phyloP scores from a whole-genome alignment of 2,329 filamentous ascomycete genomes.

The Didymella pinodella region DNA sequence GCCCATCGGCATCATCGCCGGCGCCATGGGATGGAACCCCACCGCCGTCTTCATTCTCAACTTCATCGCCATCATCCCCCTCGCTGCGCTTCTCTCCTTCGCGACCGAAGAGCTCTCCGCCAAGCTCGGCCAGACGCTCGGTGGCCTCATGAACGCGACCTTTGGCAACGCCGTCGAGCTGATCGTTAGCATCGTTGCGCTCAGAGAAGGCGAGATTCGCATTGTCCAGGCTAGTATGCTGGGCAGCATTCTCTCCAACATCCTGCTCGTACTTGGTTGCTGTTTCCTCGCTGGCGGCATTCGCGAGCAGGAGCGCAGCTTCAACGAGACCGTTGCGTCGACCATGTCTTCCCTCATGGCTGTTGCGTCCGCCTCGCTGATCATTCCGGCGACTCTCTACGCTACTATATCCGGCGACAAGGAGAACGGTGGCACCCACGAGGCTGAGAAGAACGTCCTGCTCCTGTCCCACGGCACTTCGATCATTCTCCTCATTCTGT shows the following conservation, averaged over 20 bases:
- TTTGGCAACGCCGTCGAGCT: conserved; percentile 83
- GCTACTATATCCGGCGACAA: conserved; percentile 55
- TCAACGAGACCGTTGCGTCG: conserved; percentile 79
- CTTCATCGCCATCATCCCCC: conserved; percentile 80
- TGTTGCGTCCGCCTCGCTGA: conserved; percentile 62
- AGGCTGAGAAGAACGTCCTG: conserved; percentile 57
- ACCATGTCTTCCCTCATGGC: conserved; percentile 73
- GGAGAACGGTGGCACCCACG: conserved; percentile 41
- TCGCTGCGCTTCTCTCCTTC: conserved; percentile 77
- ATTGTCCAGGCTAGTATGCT: conserved; percentile 99
- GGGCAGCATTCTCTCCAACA: conserved; percentile 92
- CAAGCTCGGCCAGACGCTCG: conserved; percentile 76
- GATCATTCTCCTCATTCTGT: conserved; percentile 63
- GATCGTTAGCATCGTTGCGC: conserved; percentile 89
- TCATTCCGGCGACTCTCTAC: conserved; percentile 63
- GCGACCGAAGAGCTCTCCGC: conserved; percentile 79
- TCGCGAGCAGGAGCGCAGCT: conserved; percentile 57
- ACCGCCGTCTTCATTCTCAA: conserved; percentile 77
- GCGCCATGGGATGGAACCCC: conserved; percentile 68
- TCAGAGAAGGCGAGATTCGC: conserved; percentile 84
- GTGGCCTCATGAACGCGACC: conserved; percentile 77
- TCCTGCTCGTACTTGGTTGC: conserved; percentile 74
- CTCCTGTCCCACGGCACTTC: conserved; percentile 62
- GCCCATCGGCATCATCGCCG: conserved; percentile 74
- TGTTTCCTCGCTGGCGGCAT: conserved; percentile 62